A percentile compares a stretch with the other conserved stretches of the same genome.
Conservation (phyloP, 192 early-diverging fungal genomes). For the Lobosporangium transversale region DNA sequence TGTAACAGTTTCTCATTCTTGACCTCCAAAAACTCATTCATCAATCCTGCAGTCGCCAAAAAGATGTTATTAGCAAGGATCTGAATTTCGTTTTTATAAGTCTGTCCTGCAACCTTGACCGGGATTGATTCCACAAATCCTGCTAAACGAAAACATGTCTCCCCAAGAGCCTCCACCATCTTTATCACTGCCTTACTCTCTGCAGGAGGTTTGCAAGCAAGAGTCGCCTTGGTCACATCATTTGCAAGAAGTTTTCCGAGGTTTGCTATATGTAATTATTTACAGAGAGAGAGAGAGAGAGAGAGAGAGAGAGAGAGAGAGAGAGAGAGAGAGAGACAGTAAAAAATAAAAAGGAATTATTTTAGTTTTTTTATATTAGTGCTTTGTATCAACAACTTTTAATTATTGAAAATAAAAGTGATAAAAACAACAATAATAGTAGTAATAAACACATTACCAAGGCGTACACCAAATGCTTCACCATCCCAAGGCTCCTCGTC, state of each 20-base stretch:
- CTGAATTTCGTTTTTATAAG: conserved; percentile 44
- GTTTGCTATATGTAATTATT: conserved; percentile 1
- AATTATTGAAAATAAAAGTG: too few relatives aligned
- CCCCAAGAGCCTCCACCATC: conserved; percentile 48
- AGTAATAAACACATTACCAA: conserved; percentile 20
- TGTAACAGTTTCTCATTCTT: conserved; percentile 27
- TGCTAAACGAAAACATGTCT: conserved; percentile 55
- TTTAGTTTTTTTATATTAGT: too few relatives aligned
- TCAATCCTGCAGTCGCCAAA: conserved; percentile 34
- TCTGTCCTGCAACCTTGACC: conserved; percentile 46
- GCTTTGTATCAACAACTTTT: too few relatives aligned
- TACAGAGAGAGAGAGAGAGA: neutral
- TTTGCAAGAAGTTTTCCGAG: conserved; percentile 38
- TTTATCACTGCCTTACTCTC: conserved; percentile 40
- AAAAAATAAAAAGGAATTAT: too few relatives aligned
- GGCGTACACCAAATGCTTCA: conserved; percentile 37
- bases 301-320: neutral
- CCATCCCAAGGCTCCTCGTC: conserved; percentile 41
- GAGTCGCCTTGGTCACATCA: conserved; percentile 45
- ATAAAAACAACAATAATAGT: too few relatives aligned
- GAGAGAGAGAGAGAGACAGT: neutral
- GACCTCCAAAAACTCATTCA: conserved; percentile 53
- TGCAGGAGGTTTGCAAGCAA: conserved; percentile 57
- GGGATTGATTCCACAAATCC: conserved; percentile 55
- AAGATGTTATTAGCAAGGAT: conserved; percentile 44